A percentile compares a stretch with the other conserved stretches of the same genome.
These are phyloP conservation scores for Paecilomyces sp. DNA, from an alignment of 2,329 filamentous ascomycete genomes.

Conservation along the genomic window DNA sequence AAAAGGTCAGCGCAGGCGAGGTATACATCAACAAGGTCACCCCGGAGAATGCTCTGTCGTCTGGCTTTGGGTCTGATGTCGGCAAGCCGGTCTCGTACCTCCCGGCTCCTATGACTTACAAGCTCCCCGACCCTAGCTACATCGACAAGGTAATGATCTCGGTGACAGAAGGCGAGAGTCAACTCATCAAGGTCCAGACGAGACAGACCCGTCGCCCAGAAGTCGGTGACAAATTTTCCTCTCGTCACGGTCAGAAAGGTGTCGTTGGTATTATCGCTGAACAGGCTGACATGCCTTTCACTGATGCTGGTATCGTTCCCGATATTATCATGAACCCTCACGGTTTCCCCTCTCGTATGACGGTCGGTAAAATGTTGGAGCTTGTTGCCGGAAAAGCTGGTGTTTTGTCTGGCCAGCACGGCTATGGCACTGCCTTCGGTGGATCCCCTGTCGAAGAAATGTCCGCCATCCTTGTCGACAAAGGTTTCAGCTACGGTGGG, in stretches of 20 bases:
- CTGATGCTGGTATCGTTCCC: constrained; percentile 80
- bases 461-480: constrained; percentile 72
- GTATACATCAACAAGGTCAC: constrained; percentile 86
- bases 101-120: constrained; percentile 58
- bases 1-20: constrained; percentile 69
- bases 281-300: constrained; percentile 95
- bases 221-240: constrained; percentile 97
- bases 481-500: constrained; percentile 93
- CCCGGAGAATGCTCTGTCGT: constrained; percentile 69
- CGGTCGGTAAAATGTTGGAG: constrained; percentile 94
- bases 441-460: constrained; percentile 83
- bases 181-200: constrained; percentile 88
- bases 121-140: constrained; percentile 74
- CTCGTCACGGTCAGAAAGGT: constrained; percentile 95
- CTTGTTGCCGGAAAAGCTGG: constrained; percentile 91
- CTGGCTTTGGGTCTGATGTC: constrained; percentile 57
- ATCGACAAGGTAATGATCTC: constrained; percentile 97
- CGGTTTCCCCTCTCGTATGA: constrained; percentile 99
- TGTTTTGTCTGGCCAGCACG: constrained; percentile 72
- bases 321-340: constrained; percentile 99
- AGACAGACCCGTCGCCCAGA: constrained; percentile 94
- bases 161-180: constrained; percentile 76
- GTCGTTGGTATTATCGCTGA: constrained; percentile 95
- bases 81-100: constrained; percentile 38
- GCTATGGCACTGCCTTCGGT: constrained; percentile 85